phyloP scores from a whole-genome alignment of 371 early-diverging fungal genomes.

The Lichtheimia corymbifera region DNA sequence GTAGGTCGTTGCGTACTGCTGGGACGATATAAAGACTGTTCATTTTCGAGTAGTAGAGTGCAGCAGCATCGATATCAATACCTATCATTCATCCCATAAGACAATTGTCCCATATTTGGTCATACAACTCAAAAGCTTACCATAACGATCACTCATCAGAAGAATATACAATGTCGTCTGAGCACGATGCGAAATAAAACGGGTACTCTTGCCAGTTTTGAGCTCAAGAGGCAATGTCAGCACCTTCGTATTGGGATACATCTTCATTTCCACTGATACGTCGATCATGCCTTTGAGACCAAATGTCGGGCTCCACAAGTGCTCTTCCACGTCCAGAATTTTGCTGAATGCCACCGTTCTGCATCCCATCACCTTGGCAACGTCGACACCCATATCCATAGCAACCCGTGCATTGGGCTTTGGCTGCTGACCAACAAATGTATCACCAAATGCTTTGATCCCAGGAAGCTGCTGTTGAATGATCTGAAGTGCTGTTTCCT shows the following conservation, averaged over 20 bases:
- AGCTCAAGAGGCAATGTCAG: conserved; percentile 83
- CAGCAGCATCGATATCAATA: conserved; percentile 63
- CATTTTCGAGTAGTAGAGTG: conserved; percentile 77
- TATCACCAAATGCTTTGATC: conserved; percentile 19
- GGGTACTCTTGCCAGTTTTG: conserved; percentile 78
- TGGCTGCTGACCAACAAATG: conserved; percentile 13
- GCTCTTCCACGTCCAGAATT: conserved; percentile 89
- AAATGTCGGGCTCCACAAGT: conserved; percentile 87
- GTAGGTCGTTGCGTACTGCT: conserved; percentile 64
- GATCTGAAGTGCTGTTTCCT: conserved; percentile 43
- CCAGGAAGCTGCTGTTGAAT: conserved; percentile 43
- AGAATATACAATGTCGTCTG: conserved; percentile 88
- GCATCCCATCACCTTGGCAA: conserved; percentile 15
- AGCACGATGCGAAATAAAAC: conserved; percentile 72
- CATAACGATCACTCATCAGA: conserved; percentile 85
- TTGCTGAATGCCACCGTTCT: conserved; percentile 58
- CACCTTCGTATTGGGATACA: conserved; percentile 29
- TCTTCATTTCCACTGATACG: conserved; percentile 60
- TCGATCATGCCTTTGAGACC: conserved; percentile 96
- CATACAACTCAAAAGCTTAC: conserved; percentile 29
- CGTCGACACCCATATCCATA: conserved; percentile 23
- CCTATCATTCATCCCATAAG: conserved; percentile 32
- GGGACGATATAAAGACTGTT: conserved; percentile 66
- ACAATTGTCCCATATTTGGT: not conserved
- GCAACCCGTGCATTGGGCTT: conserved; percentile 21